A percentile compares a stretch with the other conserved stretches of the same genome.
Conservation (phyloP, 1,284 basidiomycete species). For the Phellopilus nigrolimitatus region DNA sequence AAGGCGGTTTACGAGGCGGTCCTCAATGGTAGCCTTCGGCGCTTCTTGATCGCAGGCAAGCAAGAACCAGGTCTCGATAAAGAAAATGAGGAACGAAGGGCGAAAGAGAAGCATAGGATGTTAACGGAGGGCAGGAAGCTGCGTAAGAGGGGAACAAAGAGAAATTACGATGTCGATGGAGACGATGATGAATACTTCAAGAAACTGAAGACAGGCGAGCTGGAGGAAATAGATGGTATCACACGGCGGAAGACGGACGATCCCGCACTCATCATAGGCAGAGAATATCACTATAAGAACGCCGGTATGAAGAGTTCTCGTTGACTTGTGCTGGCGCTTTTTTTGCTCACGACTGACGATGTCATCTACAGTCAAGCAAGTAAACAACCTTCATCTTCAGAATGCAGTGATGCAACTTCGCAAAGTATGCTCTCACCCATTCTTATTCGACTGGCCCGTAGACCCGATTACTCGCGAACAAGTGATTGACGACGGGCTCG, state of each 20-base stretch:
- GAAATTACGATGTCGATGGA: slow-evolving; percentile 47
- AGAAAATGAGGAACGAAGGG: slow-evolving; percentile 30
- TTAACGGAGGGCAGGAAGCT: slow-evolving; percentile 26
- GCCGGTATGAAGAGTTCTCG: slow-evolving; percentile 52
- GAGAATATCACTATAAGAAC: slow-evolving; percentile 52
- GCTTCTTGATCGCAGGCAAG: slow-evolving; percentile 53
- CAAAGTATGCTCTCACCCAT: slow-evolving; percentile 93
- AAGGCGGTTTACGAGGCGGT: slow-evolving; percentile 82
- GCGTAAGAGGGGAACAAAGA: slow-evolving; percentile 34
- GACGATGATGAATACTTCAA: slow-evolving; percentile 69
- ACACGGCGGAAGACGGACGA: slow-evolving; percentile 2
- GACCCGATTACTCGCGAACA: slow-evolving; percentile 58
- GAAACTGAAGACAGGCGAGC: slow-evolving; percentile 47
- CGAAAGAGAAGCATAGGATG: slow-evolving; percentile 29
- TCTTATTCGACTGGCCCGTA: slow-evolving; percentile 86
- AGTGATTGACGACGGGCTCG: slow-evolving; percentile 69
- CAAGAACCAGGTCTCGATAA: slow-evolving; percentile 26
- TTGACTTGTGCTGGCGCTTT: neutral
- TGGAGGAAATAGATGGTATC: slow-evolving; percentile 21
- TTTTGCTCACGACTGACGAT: neutral
- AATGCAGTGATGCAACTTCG: slow-evolving; percentile 95
- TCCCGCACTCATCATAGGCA: slow-evolving; percentile 19
- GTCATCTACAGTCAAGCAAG: slow-evolving; percentile 56
- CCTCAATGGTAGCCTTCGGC: slow-evolving; percentile 60
- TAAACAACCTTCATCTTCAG: slow-evolving; percentile 90